Percentiles rank a stretch among this genome's conserved stretches.
phyloP scores from a whole-genome alignment of 805 yeast species.

The Zygosaccharomyces kombuchaensis region DNA sequence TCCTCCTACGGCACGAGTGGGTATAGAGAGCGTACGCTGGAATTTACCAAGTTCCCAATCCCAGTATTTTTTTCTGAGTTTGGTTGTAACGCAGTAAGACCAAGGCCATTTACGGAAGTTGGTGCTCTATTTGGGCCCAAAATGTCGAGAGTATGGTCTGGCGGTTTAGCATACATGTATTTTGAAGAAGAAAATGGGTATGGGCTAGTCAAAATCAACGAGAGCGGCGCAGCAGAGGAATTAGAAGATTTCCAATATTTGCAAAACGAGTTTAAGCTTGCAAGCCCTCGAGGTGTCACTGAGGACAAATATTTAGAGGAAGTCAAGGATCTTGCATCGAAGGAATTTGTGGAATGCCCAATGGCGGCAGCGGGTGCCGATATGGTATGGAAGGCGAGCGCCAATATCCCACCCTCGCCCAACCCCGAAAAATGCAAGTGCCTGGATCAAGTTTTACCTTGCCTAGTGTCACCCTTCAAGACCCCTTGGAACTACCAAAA shows the following conservation, averaged over 20 bases:
- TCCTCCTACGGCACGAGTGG: slow-evolving; percentile 64
- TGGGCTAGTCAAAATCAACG: slow-evolving; percentile 57
- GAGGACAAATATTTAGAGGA: slow-evolving; percentile 27
- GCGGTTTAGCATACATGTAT: slow-evolving; percentile 82
- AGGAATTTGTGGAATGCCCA: slow-evolving; percentile 17
- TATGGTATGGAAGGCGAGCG: slow-evolving; percentile 55
- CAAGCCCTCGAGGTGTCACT: slow-evolving; percentile 44
- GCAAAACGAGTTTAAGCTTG: slow-evolving; percentile 46
- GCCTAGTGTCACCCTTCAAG: slow-evolving; percentile 51
- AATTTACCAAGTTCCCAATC: slow-evolving; percentile 58
- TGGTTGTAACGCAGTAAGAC: slow-evolving; percentile 66
- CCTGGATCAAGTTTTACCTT: slow-evolving; percentile 47
- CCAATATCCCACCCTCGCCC: slow-evolving; percentile 65
- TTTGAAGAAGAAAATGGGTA: slow-evolving; percentile 71
- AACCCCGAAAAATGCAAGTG: slow-evolving; percentile 58
- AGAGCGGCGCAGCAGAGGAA: slow-evolving; percentile 44
- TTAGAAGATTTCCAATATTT: slow-evolving; percentile 57
- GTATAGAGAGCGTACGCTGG: slow-evolving; percentile 56
- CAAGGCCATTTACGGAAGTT: slow-evolving; percentile 71
- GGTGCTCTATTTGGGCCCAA: slow-evolving; percentile 56
- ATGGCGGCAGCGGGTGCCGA: neutral
- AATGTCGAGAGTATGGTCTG: slow-evolving; percentile 81
- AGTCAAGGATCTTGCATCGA: slow-evolving; percentile 1
- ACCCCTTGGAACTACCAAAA: slow-evolving; percentile 47
- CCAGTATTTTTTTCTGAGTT: slow-evolving; percentile 79